A percentile compares a stretch with the other conserved stretches of the same genome.
Conservation (phyloP, 257 asterid genomes). For the Jacaranda copaia region DNA sequence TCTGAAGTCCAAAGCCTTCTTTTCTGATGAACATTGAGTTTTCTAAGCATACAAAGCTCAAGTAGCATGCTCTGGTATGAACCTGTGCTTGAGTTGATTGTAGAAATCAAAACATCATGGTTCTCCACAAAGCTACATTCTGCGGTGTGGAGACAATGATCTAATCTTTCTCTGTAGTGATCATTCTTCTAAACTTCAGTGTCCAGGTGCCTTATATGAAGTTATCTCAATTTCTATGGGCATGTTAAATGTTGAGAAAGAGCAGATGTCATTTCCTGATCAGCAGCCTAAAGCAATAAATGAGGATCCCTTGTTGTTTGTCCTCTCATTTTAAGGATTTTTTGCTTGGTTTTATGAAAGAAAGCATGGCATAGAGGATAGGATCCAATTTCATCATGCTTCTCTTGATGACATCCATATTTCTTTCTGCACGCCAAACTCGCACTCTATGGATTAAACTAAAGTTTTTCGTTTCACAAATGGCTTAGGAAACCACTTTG, state of each 20-base stretch:
- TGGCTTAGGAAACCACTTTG: slow-evolving; percentile 41
- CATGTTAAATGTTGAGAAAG: background rate
- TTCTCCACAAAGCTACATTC: too few relatives aligned
- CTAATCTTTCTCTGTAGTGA: too few relatives aligned
- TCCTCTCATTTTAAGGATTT: background rate
- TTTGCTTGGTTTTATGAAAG: background rate
- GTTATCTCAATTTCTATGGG: background rate
- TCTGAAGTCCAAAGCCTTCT: too few relatives aligned
- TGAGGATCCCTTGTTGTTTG: background rate
- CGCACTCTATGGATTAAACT: background rate
- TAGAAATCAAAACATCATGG: too few relatives aligned
- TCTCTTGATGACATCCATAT: background rate
- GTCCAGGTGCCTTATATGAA: too few relatives aligned
- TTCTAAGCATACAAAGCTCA: too few relatives aligned
- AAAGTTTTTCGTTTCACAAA: background rate
- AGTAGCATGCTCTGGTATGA: too few relatives aligned
- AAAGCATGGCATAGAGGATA: background rate
- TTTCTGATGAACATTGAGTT: too few relatives aligned
- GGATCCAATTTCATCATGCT: background rate
- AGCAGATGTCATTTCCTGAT: background rate
- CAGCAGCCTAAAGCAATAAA: background rate
- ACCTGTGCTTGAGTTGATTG: too few relatives aligned
- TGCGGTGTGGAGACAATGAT: too few relatives aligned
- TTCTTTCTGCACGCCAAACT: too few relatives aligned
- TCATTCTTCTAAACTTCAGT: too few relatives aligned